Percentiles rank a stretch among this genome's conserved stretches.
Conservation (phyloP, 176 grass and related monocot genomes). For the Lolium multiflorum region DNA sequence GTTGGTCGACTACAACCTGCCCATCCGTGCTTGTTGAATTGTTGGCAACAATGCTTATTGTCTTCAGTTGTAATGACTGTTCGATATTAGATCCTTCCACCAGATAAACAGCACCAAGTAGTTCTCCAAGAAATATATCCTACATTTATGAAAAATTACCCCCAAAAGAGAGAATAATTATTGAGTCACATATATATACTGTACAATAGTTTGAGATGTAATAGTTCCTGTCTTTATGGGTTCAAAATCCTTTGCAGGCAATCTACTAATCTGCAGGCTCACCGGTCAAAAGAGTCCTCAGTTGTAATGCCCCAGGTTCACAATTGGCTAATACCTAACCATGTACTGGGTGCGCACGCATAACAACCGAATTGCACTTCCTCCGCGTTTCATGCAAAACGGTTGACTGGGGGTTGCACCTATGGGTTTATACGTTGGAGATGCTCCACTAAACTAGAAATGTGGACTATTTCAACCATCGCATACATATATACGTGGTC, state of each 20-base stretch:
- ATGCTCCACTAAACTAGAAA: too few species aligned
- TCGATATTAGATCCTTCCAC: constrained; percentile 61
- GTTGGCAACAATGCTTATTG: constrained; percentile 51
- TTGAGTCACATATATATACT: neutral
- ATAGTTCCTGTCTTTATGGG: constrained; percentile 15
- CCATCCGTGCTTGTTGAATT: constrained; percentile 48
- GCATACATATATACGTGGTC: too few species aligned
- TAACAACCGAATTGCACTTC: too few species aligned
- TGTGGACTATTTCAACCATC: too few species aligned
- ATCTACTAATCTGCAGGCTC: too few species aligned
- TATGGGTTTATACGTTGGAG: too few species aligned
- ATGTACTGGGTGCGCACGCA: too few species aligned
- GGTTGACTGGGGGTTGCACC: too few species aligned
- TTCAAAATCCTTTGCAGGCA: neutral
- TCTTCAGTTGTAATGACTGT: constrained; percentile 43
- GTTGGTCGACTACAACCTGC: constrained; percentile 45
- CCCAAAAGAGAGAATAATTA: neutral
- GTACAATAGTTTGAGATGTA: neutral
- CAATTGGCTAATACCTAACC: too few species aligned
- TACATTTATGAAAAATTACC: constrained; percentile 34
- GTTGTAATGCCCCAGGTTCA: too few species aligned
- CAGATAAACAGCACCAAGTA: constrained; percentile 80
- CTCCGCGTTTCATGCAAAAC: too few species aligned
- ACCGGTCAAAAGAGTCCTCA: too few species aligned
- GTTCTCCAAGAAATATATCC: constrained; percentile 85